Percentiles rank a stretch among this genome's conserved stretches.
Conservation (phyloP, 2,329 filamentous ascomycete genomes). For the Ceratocystis destructans region DNA sequence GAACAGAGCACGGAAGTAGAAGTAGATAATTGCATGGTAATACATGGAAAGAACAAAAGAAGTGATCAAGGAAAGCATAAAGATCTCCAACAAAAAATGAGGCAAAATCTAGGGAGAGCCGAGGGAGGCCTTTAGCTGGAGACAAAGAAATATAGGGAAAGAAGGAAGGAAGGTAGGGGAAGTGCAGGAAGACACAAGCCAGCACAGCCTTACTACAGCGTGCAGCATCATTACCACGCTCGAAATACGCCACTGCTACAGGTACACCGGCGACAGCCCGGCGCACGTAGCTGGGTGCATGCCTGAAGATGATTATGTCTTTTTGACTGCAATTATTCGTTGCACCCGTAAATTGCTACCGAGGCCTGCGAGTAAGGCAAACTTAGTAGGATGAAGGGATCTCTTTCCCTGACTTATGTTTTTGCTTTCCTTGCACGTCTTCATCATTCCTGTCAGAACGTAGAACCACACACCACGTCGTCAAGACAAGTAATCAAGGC, state of each 20-base stretch:
- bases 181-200: neutral
- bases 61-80: neutral
- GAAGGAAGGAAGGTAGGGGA: neutral
- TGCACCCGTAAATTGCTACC: neutral
- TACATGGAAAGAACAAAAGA: neutral
- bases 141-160: neutral
- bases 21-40: neutral
- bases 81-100: neutral
- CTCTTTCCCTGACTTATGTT: neutral
- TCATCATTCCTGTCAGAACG: slow-evolving; percentile 4
- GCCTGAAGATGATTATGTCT: neutral
- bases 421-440: slow-evolving; percentile 9
- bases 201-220: neutral
- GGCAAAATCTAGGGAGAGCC: neutral
- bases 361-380: neutral
- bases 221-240: no score
- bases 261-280: neutral
- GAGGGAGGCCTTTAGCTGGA: neutral
- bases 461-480: neutral
- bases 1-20: neutral
- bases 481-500: neutral
- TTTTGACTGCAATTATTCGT: neutral
- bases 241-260: neutral
- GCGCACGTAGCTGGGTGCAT: neutral
- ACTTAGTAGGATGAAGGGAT: neutral